A percentile compares a stretch with the other conserved stretches of the same genome.
phyloP scores from a whole-genome alignment of 768 basidiomycete species.

The Lentinula detonsa region DNA sequence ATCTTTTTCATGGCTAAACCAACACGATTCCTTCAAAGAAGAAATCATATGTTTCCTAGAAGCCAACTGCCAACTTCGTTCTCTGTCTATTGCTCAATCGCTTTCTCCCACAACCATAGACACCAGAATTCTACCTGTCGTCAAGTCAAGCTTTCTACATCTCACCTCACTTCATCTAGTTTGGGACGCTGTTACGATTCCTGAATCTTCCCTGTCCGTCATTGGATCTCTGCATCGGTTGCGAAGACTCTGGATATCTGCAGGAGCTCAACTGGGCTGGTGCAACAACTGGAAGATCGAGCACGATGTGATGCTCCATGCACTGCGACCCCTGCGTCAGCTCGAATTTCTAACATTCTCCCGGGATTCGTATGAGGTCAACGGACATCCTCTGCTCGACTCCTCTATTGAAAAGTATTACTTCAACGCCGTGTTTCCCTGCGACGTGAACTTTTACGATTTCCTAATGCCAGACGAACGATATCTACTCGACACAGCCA shows the following conservation, averaged over 20 bases:
- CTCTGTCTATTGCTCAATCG: conserved; percentile 13
- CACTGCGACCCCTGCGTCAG: conserved; percentile 15
- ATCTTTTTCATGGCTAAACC: conserved; percentile 17
- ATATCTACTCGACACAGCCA: background rate
- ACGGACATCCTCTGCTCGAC: conserved; percentile 18
- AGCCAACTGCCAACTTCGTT: conserved; percentile 19
- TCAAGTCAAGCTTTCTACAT: conserved; percentile 11
- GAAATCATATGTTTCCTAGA: conserved; percentile 17
- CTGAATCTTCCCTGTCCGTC: conserved; percentile 13
- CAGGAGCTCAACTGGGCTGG: conserved; percentile 16
- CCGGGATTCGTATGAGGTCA: conserved; percentile 20
- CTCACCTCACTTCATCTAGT: conserved; percentile 21
- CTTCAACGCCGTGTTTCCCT: conserved; percentile 16
- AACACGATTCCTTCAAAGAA: conserved; percentile 4
- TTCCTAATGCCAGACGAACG: conserved; percentile 3
- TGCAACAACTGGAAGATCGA: conserved; percentile 21
- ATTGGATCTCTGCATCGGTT: conserved; percentile 16
- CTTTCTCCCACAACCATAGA: conserved; percentile 14
- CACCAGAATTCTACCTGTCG: conserved; percentile 12
- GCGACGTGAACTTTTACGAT: background rate
- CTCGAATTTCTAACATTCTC: conserved; percentile 22
- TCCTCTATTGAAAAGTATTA: conserved; percentile 18
- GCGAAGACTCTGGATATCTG: conserved; percentile 20
- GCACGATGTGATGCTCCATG: conserved; percentile 13
- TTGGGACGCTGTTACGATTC: conserved; percentile 13